These are phyloP conservation scores for Psophocarpus tetragonolobus DNA, from an alignment of 306 rosid genomes.

Conservation along the genomic window DNA sequence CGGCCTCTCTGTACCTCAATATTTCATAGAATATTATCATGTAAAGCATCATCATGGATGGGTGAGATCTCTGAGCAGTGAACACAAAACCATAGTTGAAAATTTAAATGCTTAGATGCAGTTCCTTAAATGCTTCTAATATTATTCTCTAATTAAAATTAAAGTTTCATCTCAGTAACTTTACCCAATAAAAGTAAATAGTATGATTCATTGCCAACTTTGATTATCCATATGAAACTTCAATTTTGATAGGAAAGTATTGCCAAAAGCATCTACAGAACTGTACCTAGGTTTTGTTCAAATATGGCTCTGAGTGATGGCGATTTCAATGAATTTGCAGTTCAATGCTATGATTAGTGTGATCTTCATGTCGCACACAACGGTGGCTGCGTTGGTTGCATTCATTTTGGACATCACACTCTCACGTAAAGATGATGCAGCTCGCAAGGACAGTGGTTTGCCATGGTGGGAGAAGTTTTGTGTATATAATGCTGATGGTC, in stretches of 20 bases:
- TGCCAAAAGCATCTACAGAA: neutral
- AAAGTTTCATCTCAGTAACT: too few species aligned
- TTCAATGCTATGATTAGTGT: conserved; percentile 50
- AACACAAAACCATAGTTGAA: neutral
- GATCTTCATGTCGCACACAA: conserved; percentile 72
- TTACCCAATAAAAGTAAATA: too few species aligned
- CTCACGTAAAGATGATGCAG: conserved; percentile 41
- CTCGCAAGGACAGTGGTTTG: conserved; percentile 58
- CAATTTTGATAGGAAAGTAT: too few species aligned
- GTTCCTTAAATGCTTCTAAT: neutral
- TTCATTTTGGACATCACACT: conserved; percentile 62
- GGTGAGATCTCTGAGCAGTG: conserved; percentile 53
- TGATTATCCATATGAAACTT: neutral
- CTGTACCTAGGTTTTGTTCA: neutral
- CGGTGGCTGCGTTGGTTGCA: conserved; percentile 71
- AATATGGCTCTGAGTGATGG: neutral
- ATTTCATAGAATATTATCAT: conserved; percentile 69
- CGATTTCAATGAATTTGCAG: conserved; percentile 39
- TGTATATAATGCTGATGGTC: conserved; percentile 52
- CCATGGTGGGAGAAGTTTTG: conserved; percentile 80
- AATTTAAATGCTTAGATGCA: neutral
- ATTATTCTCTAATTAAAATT: neutral
- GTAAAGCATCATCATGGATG: conserved; percentile 52
- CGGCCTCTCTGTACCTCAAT: conserved; percentile 82
- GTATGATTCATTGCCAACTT: neutral